phyloP scores from a whole-genome alignment of 345 rosid species.

The Citrus glauca region DNA sequence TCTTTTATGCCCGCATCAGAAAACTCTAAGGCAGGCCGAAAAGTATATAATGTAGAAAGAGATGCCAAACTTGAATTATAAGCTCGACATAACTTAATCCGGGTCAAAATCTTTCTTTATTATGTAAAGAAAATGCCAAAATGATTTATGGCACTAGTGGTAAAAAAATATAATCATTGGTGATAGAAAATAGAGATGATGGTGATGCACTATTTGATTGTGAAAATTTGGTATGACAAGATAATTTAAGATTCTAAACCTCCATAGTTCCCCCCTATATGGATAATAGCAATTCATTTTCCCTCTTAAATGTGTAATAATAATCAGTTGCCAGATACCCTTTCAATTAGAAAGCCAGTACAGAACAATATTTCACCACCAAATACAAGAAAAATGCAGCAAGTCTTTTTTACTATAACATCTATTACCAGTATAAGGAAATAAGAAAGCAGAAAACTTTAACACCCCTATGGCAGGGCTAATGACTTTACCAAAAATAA shows the following conservation, averaged over 20 bases:
- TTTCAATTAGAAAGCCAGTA: neutral
- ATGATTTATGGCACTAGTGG: neutral
- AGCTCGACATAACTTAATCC: neutral
- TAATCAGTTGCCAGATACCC: neutral
- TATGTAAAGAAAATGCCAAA: neutral
- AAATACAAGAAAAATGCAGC: neutral
- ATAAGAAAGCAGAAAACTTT: neutral
- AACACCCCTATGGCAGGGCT: neutral
- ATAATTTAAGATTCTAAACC: neutral
- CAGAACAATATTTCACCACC: neutral
- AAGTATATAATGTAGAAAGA: neutral
- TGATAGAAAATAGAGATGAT: neutral
- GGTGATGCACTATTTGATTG: neutral
- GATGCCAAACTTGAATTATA: neutral
- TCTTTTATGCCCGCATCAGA: neutral
- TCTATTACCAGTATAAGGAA: neutral
- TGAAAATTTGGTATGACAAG: neutral
- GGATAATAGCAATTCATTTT: neutral
- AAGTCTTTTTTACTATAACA: neutral
- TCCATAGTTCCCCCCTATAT: neutral
- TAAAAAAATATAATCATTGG: neutral
- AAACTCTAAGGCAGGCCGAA: neutral
- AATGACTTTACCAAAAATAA: neutral
- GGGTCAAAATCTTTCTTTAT: neutral
- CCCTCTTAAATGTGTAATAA: neutral